Conservation (phyloP, 2,329 filamentous ascomycete species). For the Pseudocercospora ulei region DNA sequence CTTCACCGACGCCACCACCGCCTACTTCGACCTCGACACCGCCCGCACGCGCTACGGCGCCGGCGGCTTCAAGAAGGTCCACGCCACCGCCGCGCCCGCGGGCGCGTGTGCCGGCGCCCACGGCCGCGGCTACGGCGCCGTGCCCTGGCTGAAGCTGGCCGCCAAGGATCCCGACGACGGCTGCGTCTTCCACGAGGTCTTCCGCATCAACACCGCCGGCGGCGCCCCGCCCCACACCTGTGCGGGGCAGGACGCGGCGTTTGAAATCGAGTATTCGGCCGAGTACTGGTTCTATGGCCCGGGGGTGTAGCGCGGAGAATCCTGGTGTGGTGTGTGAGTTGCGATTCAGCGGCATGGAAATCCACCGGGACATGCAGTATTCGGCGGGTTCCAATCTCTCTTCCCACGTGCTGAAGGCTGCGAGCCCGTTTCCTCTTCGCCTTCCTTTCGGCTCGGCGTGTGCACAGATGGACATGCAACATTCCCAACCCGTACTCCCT, state of each 20-base stretch:
- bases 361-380: slow-evolving; percentile 1
- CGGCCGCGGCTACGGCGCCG: slow-evolving; percentile 54
- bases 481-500: no score
- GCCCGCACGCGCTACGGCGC: slow-evolving; percentile 46
- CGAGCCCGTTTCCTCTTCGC: neutral
- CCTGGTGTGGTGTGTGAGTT: neutral
- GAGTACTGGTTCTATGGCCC: slow-evolving; percentile 57
- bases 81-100: slow-evolving; percentile 52
- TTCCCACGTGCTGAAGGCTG: no score
- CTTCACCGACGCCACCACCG: slow-evolving; percentile 61
- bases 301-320: neutral
- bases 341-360: slow-evolving; percentile 9
- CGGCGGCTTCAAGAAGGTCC: slow-evolving; percentile 55
- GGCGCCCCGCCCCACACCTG: slow-evolving; percentile 68
- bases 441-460: no score
- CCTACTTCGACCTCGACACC: slow-evolving; percentile 70
- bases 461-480: no score
- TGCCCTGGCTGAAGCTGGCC: slow-evolving; percentile 68
- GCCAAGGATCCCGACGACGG: slow-evolving; percentile 40
- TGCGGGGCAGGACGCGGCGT: slow-evolving; percentile 50
- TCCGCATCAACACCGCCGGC: slow-evolving; percentile 73
- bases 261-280: slow-evolving; percentile 70
- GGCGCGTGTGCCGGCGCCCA: slow-evolving; percentile 50
- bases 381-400: no score
- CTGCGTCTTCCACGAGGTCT: slow-evolving; percentile 65